Evolutionary conservation across 225 moss, liverwort and hornwort genomes (phyloP), one percentile per base, ranked within the genome.

Genomic region (Takakia lepidozioides): DNA sequence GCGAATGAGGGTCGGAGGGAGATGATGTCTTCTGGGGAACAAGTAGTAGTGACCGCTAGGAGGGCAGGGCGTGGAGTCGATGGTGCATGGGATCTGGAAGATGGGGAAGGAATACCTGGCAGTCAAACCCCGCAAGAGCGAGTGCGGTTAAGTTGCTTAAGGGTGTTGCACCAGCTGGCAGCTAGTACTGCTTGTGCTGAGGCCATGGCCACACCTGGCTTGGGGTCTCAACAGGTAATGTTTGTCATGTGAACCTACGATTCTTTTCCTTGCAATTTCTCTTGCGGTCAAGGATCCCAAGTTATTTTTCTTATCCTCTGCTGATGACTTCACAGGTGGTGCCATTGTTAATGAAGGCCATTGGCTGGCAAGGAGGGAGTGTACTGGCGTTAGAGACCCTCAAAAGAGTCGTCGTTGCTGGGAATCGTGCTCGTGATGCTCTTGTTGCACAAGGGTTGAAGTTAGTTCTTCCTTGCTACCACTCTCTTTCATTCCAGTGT

Each of bases 281-380:
- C 47, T 46, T 3, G 32, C 32, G 11, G 32, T 34, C n/a, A n/a
- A n/a, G n/a, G 51, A 5, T 34, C n/a, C 41, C 25, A 38, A 45
- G 38, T 25, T 27, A 15, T 36, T 55, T 49, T 54, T 23, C 54
- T 34, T 51, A 2, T 58, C 43, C 34, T 59, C 51, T 53, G 51
- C 32, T 44, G 19, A n/a, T n/a, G n/a, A n/a, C n/a, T n/a, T n/a
- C n/a, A n/a, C 83, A 91, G 91, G 84, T 92, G 49, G 91, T 92
- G 34, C 87, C 91, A 36, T 69, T 92, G 43, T 74, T 92, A 21
- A 92, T 92, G 91, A 92, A 92, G 65, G 91, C 91, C 63, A 92
- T 92, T 51, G 91, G 91, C 29, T 92, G 91, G 91, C 87, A 87
- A 67, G 86, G 91, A 49, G 91, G 91, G 29, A 92, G 83, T 72